These are phyloP conservation scores for Penicillium silybi DNA, from an alignment of 495 filamentous ascomycete species.

Conservation along the genomic window DNA sequence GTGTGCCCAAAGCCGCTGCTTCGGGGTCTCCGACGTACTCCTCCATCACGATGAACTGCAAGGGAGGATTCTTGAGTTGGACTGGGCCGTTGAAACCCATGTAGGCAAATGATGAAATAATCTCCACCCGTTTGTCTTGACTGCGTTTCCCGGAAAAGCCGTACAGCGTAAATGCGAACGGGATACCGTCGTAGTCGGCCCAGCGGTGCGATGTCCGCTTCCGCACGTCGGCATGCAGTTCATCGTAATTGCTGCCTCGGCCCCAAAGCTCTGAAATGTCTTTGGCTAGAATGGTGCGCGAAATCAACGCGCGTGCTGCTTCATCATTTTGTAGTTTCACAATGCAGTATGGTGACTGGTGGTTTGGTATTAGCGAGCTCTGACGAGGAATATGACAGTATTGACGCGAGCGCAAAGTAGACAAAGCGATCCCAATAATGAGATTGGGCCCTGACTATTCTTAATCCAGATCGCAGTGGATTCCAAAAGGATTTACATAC, in stretches of 20 bases:
- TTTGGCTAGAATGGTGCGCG: conserved; percentile 73
- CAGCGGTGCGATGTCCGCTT: conserved; percentile 58
- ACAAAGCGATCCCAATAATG: neutral
- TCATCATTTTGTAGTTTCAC: conserved; percentile 62
- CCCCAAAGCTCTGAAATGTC: conserved; percentile 90
- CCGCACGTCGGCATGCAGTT: conserved; percentile 63
- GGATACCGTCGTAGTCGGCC: conserved; percentile 53
- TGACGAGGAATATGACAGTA: neutral
- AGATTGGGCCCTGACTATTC: neutral
- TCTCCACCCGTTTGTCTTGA: conserved; percentile 50
- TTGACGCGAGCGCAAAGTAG: neutral
- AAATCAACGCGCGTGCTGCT: conserved; percentile 61
- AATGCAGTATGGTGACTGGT: conserved; percentile 83
- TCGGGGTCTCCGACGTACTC: conserved; percentile 57
- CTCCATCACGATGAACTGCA: conserved; percentile 76
- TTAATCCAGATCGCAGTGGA: neutral
- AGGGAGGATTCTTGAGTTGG: conserved; percentile 63
- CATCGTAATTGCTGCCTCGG: conserved; percentile 58
- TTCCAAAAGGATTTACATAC: conserved; percentile 50
- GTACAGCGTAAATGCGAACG: conserved; percentile 83
- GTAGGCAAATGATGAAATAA: conserved; percentile 82
- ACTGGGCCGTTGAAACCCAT: conserved; percentile 74
- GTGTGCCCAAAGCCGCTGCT: conserved; percentile 11
- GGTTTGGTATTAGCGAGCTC: conserved; percentile 11
- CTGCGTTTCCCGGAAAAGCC: conserved; percentile 67